Percentiles rank a stretch among this genome's conserved stretches.
phyloP scores from a whole-genome alignment of 208 protist species.

The Crithidia acanthocephali region DNA sequence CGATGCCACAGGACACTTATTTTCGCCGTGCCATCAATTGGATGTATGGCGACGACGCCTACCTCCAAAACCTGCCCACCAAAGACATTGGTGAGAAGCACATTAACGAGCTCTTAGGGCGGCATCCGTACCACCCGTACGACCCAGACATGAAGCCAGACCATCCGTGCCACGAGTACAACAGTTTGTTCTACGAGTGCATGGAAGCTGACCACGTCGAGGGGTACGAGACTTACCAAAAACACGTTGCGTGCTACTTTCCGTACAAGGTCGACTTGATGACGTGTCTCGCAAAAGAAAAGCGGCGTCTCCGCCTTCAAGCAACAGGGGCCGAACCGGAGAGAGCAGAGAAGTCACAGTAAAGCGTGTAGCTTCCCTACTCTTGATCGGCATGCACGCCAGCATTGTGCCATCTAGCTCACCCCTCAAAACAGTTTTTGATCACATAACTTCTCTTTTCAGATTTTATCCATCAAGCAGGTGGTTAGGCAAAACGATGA shows the following conservation, averaged over 20 bases:
- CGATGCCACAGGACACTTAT: conserved; percentile 72
- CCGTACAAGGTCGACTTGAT: conserved; percentile 89
- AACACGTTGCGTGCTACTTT: conserved; percentile 87
- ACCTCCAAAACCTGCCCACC: conserved; percentile 61
- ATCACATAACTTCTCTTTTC: too few relatives aligned
- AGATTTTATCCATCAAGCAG: too few relatives aligned
- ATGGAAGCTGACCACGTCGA: conserved; percentile 83
- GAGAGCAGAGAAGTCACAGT: background rate
- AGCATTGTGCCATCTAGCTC: too few relatives aligned
- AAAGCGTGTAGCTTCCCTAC: background rate
- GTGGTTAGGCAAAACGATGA: too few relatives aligned
- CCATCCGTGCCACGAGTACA: conserved; percentile 69
- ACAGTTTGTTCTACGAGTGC: conserved; percentile 75
- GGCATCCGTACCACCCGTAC: conserved; percentile 89
- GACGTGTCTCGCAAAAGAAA: conserved; percentile 82
- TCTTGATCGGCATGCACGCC: background rate
- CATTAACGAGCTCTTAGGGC: conserved; percentile 86
- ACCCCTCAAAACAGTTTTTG: too few relatives aligned
- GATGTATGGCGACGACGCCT: conserved; percentile 87
- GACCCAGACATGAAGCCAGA: conserved; percentile 68
- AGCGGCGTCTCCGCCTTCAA: conserved; percentile 47
- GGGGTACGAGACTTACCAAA: conserved; percentile 84
- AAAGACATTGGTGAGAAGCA: conserved; percentile 80
- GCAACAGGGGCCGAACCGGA: background rate
- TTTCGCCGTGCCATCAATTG: conserved; percentile 84